phyloP scores from a whole-genome alignment of 495 filamentous ascomycete species.

The Aspergillus ellipticus region DNA sequence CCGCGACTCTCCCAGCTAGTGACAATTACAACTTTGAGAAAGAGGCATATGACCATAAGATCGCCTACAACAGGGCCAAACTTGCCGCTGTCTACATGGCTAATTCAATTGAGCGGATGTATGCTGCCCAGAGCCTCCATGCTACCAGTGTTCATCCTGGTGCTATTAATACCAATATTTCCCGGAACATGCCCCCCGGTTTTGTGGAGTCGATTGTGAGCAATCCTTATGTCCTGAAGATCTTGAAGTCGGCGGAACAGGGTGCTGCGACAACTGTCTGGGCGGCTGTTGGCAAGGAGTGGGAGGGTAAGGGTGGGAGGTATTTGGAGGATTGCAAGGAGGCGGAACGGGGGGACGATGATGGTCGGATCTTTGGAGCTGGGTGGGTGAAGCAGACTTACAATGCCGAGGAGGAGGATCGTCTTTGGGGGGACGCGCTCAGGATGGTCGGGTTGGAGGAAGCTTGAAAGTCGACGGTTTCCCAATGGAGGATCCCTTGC shows the following conservation, averaged over 20 bases:
- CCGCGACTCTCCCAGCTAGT: not conserved
- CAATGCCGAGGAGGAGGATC: not conserved
- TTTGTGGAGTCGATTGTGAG: not conserved
- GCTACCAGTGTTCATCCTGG: constrained; percentile 25
- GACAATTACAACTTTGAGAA: not conserved
- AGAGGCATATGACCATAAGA: not conserved
- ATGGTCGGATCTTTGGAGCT: not conserved
- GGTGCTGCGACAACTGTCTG: constrained; percentile 7
- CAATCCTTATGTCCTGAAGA: not conserved
- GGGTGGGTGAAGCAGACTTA: not conserved
- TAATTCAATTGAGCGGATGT: not conserved
- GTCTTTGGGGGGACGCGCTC: constrained; percentile 2
- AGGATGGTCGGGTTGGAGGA: not conserved
- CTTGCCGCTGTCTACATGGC: constrained; percentile 1
- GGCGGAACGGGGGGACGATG: not conserved
- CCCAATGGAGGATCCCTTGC: too few species aligned
- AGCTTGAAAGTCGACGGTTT: too few species aligned
- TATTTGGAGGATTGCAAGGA: constrained; percentile 8
- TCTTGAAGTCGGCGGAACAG: constrained; percentile 2
- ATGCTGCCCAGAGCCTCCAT: not conserved
- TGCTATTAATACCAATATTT: not conserved
- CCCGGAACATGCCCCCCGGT: not conserved
- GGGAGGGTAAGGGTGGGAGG: constrained; percentile 5
- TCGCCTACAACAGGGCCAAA: not conserved
- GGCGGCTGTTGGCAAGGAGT: constrained; percentile 4